Conservation (phyloP, 352 stramenopile genomes). For the Phytophthora idaei region DNA sequence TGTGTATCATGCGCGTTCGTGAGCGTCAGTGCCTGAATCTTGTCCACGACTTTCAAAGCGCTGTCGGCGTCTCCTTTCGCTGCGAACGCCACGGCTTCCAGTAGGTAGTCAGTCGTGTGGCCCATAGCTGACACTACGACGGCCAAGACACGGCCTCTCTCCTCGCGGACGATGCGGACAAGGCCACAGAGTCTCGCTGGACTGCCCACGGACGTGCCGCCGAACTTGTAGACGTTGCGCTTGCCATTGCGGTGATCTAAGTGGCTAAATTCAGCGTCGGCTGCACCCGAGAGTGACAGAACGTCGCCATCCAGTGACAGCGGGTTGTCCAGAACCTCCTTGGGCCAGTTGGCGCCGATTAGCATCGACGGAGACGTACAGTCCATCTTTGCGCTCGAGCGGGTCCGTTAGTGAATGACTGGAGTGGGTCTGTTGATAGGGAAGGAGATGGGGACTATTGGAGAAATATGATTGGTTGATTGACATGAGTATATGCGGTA, state of each 20-base stretch:
- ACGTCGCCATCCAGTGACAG: slow-evolving; percentile 37
- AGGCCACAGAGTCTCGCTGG: slow-evolving; percentile 66
- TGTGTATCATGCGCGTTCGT: slow-evolving; percentile 78
- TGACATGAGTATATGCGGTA: neutral
- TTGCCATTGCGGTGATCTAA: slow-evolving; percentile 61
- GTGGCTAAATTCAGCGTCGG: slow-evolving; percentile 18
- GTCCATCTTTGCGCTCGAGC: slow-evolving; percentile 48
- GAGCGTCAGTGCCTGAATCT: slow-evolving; percentile 62
- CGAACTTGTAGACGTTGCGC: slow-evolving; percentile 89
- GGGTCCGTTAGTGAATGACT: slow-evolving; percentile 25
- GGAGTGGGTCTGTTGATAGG: slow-evolving; percentile 8
- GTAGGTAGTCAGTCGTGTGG: slow-evolving; percentile 75
- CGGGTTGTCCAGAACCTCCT: slow-evolving; percentile 36
- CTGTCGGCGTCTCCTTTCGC: slow-evolving; percentile 53
- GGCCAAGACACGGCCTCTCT: slow-evolving; percentile 61
- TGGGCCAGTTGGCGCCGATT: slow-evolving; percentile 60
- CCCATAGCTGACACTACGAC: slow-evolving; percentile 85
- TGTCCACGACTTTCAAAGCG: slow-evolving; percentile 60
- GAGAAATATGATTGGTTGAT: slow-evolving; percentile 14
- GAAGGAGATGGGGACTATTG: slow-evolving; percentile 4
- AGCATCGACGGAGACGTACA: slow-evolving; percentile 78
- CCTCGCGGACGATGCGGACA: slow-evolving; percentile 64
- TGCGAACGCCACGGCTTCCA: slow-evolving; percentile 69
- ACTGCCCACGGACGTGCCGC: slow-evolving; percentile 76
- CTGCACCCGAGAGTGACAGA: slow-evolving; percentile 4